Evolutionary conservation across 371 early-diverging fungal species (phyloP), one percentile per base, ranked within the genome.

Genomic region (Mucor saturninus): DNA sequence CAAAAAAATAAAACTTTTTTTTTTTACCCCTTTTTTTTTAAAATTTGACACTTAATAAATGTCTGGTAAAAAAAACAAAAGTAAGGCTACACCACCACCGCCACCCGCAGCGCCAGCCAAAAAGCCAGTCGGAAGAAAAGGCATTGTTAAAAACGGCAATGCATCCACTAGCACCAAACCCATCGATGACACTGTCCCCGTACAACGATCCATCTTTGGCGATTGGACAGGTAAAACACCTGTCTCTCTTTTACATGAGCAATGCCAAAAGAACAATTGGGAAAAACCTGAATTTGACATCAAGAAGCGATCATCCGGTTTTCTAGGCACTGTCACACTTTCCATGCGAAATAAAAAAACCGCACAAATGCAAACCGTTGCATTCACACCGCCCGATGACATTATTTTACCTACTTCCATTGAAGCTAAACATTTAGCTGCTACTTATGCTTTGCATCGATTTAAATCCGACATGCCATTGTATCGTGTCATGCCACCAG

Each of bases 181-280:
- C 21, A 62, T 52, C 43, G 40, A 21, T 21, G 57, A 56, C 40
- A 64, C 69, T 28, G 59, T 64, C 56, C 55, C 62, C 9, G 52
- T 40, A 38, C 55, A 59, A 45, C 74, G 70, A 35, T 69, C 72
- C 37, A 80, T 89, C 43, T 93, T 92, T 71, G 89, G 86, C 8
- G 83, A 83, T 35, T 93, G 93, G 94, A 94, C 94, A 0, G 95
- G 95, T 56, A 93, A 93, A 59, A 91, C 92, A 0, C 94, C 95
- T 0, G 85, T 88, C 3, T 84, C 87, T 4, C 74, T 93, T 2
- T 75, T 95, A 6, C 83, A 91, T 68, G 94, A 93, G 61, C 90
- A 90, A 54, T 89, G 91, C 66, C 91, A 91, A 62, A 87, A 87
- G 62, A 71, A 79, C 28, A 86, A 78, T 14, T 95, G 95, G 95